A percentile compares a stretch with the other conserved stretches of the same genome.
Evolutionary conservation across 2,329 filamentous ascomycete species (phyloP).

Genomic region (Microdochium nivale): DNA sequence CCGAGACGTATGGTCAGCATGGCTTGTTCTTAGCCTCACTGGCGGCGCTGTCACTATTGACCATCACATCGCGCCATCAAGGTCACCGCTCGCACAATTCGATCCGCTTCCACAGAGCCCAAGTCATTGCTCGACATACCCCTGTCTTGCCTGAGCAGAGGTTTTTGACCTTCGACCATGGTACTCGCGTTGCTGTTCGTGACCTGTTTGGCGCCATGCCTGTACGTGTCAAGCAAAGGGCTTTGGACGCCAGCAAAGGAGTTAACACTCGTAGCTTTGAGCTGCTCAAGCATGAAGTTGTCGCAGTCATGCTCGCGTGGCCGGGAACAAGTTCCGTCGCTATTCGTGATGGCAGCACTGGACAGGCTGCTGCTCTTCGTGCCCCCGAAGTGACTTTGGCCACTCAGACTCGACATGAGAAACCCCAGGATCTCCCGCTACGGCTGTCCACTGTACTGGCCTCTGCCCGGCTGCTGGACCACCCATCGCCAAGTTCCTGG

Average conservation of each 20-base stretch:
- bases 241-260: constrained; percentile 39
- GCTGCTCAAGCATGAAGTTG: constrained; percentile 46
- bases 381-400: constrained; percentile 6
- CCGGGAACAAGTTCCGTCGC: constrained; percentile 44
- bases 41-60: constrained; percentile 65
- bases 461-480: not conserved
- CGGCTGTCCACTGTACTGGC: constrained; percentile 34
- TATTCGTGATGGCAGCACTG: constrained; percentile 40
- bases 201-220: constrained; percentile 88
- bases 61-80: constrained; percentile 63
- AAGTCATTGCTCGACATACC: constrained; percentile 51
- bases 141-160: constrained; percentile 52
- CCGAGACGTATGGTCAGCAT: constrained; percentile 54
- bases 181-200: constrained; percentile 67
- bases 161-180: constrained; percentile 49
- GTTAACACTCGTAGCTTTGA: constrained; percentile 57
- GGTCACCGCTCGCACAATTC: constrained; percentile 53
- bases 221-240: constrained; percentile 77
- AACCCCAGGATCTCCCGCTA: constrained; percentile 7
- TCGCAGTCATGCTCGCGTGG: constrained; percentile 66
- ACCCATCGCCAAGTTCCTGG: constrained; percentile 39
- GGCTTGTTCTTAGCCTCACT: constrained; percentile 74
- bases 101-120: constrained; percentile 62
- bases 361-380: constrained; percentile 29
- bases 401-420: constrained; percentile 2